A percentile compares a stretch with the other conserved stretches of the same genome.
phyloP scores from a whole-genome alignment of 2,329 filamentous ascomycete genomes.

The Colletotrichum incanum region DNA sequence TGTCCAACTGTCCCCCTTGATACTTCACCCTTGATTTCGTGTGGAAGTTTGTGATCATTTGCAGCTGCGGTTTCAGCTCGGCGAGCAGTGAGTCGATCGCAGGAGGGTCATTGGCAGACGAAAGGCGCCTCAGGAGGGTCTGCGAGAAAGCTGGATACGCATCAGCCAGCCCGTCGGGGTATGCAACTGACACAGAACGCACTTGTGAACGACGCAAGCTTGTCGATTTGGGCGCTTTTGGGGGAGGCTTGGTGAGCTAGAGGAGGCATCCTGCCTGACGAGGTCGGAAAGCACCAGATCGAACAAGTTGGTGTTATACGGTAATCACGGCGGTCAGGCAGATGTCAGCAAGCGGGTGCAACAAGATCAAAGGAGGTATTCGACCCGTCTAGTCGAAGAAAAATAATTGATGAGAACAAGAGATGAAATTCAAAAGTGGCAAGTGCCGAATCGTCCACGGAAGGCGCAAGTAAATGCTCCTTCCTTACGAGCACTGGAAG shows the following conservation, averaged over 20 bases:
- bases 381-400: background rate
- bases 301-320: background rate
- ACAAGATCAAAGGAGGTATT: background rate
- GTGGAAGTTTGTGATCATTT: background rate
- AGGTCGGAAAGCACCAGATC: background rate
- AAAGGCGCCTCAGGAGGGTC: constrained; percentile 30
- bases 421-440: background rate
- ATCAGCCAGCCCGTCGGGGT: background rate
- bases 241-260: background rate
- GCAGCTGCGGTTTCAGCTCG: constrained; percentile 48
- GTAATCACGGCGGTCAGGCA: no score
- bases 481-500: background rate
- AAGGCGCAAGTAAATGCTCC: background rate
- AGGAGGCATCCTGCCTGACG: constrained; percentile 3
- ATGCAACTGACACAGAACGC: background rate
- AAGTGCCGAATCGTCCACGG: background rate
- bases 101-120: constrained; percentile 41
- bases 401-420: no score
- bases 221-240: background rate
- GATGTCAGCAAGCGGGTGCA: background rate
- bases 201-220: constrained; percentile 4
- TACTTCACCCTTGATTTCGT: background rate
- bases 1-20: constrained; percentile 64
- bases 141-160: constrained; percentile 31
- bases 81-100: constrained; percentile 48